Conservation (phyloP, 371 early-diverging fungal genomes). For the Catenaria anguillulae region DNA sequence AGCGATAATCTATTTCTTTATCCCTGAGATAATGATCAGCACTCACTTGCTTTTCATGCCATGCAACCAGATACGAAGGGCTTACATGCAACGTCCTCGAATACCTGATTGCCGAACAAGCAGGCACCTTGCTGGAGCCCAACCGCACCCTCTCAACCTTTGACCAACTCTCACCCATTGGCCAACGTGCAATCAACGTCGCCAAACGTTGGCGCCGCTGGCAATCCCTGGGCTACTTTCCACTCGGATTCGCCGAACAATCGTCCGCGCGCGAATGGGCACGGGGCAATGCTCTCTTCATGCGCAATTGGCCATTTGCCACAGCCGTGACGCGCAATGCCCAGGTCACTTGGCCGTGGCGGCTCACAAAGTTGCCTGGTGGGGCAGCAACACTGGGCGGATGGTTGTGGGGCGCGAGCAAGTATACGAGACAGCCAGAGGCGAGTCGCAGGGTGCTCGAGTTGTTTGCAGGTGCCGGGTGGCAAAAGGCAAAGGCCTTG, state of each 20-base stretch:
- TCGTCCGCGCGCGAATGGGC: neutral
- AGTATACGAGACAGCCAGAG: neutral
- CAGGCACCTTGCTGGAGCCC: too few relatives aligned
- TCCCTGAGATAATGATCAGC: too few relatives aligned
- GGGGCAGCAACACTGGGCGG: conserved; percentile 3
- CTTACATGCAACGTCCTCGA: too few relatives aligned
- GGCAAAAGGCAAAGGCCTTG: neutral
- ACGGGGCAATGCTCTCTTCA: neutral
- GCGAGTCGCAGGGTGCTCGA: neutral
- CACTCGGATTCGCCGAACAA: neutral
- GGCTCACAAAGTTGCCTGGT: neutral
- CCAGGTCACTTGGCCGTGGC: neutral
- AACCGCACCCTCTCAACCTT: neutral
- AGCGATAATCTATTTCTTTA: too few relatives aligned
- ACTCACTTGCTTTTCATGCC: too few relatives aligned
- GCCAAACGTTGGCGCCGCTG: neutral
- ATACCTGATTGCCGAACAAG: too few relatives aligned
- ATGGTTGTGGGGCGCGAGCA: neutral
- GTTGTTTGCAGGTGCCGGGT: neutral
- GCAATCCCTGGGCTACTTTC: neutral
- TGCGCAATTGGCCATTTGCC: neutral
- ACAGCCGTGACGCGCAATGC: neutral
- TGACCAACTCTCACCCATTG: neutral
- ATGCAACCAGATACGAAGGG: too few relatives aligned
- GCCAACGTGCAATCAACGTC: neutral